Percentiles rank a stretch among this genome's conserved stretches.
phyloP scores from a whole-genome alignment of 352 stramenopile species.

The Phytophthora chlamydospora region DNA sequence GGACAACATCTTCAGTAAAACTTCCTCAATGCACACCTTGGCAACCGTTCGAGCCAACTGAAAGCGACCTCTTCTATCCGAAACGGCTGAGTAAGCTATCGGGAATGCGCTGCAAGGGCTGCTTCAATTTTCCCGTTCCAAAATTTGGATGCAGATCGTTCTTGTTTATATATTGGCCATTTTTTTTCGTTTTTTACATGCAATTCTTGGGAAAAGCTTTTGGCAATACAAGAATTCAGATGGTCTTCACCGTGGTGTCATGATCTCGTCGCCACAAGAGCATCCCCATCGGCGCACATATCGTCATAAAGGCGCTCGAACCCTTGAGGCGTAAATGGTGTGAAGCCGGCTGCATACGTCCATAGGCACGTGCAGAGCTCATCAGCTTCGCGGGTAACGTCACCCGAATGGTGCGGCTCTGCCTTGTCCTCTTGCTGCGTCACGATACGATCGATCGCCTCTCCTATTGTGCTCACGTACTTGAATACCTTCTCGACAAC shows the following conservation, averaged over 20 bases:
- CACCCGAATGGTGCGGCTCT: slow-evolving; percentile 13
- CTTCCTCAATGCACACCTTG: background rate
- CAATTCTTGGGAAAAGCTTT: background rate
- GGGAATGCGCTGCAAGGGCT: slow-evolving; percentile 4
- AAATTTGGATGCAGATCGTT: slow-evolving; percentile 14
- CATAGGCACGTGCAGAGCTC: slow-evolving; percentile 82
- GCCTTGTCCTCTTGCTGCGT: slow-evolving; percentile 43
- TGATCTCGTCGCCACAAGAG: slow-evolving; percentile 39
- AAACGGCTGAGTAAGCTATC: slow-evolving; percentile 1
- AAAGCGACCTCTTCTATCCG: background rate
- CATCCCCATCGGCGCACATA: slow-evolving; percentile 75
- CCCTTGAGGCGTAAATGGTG: slow-evolving; percentile 69
- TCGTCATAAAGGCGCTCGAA: slow-evolving; percentile 90
- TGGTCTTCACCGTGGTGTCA: slow-evolving; percentile 12
- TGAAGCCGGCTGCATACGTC: slow-evolving; percentile 79
- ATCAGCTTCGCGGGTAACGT: slow-evolving; percentile 55
- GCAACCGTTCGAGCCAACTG: slow-evolving; percentile 20
- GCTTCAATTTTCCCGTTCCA: slow-evolving; percentile 17
- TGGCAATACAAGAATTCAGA: too few species aligned
- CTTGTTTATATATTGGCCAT: slow-evolving; percentile 18
- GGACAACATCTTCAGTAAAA: slow-evolving; percentile 25
- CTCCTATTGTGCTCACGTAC: slow-evolving; percentile 84
- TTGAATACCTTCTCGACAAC: slow-evolving; percentile 89
- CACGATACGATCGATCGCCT: slow-evolving; percentile 82
- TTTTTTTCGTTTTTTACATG: slow-evolving; percentile 13